A percentile compares a stretch with the other conserved stretches of the same genome.
phyloP scores from a whole-genome alignment of 1,139 yeast species.

The Blastobotrys capitulatus region DNA sequence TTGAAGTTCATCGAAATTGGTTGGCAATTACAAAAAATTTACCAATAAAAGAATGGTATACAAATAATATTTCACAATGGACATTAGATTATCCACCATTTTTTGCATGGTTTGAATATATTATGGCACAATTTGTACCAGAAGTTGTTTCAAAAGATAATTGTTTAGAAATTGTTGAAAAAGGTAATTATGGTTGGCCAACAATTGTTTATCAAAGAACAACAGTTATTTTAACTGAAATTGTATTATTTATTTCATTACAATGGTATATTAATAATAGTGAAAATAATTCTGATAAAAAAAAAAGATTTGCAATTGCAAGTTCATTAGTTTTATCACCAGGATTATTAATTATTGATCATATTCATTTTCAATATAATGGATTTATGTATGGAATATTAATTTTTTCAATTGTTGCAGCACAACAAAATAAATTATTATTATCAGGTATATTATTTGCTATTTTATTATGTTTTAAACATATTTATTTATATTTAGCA shows the following conservation, averaged over 20 bases:
- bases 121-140: constrained; percentile 69
- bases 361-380: constrained; percentile 91
- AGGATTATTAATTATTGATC: constrained; percentile 81
- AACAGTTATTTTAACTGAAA: constrained; percentile 75
- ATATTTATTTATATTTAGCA: constrained; percentile 85
- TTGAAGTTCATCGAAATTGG: constrained; percentile 98
- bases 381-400: constrained; percentile 88
- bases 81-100: constrained; percentile 97
- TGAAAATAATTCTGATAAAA: constrained; percentile 23
- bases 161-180: constrained; percentile 61
- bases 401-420: constrained; percentile 66
- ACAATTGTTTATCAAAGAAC: constrained; percentile 76
- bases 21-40: constrained; percentile 79
- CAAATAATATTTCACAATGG: constrained; percentile 84
- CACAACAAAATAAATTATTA: constrained; percentile 52
- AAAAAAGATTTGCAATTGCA: constrained; percentile 66
- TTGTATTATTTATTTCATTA: constrained; percentile 61
- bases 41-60: constrained; percentile 78
- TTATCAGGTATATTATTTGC: constrained; percentile 72
- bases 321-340: constrained; percentile 84
- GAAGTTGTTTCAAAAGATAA: constrained; percentile 59
- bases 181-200: constrained; percentile 66
- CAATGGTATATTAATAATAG: constrained; percentile 65
- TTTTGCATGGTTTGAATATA: constrained; percentile 92
- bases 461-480: constrained; percentile 81